Evolutionary conservation across 2,329 filamentous ascomycete species (phyloP), one percentile per base, ranked within the genome.

Genomic region (Colletotrichum cordylinicola): DNA sequence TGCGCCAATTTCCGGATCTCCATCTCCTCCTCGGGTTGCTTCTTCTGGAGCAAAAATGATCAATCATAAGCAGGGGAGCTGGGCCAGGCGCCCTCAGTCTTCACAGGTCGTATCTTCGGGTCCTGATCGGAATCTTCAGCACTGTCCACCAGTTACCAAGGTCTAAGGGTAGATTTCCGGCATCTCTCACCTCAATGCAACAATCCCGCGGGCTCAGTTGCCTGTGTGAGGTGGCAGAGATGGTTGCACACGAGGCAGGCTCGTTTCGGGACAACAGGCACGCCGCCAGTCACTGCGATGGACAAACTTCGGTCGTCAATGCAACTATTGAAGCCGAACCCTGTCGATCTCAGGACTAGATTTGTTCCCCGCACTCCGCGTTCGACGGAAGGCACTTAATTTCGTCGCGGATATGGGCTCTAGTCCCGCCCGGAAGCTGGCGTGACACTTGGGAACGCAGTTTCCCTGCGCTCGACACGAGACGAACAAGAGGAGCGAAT

Each of bases 1-100:
- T 35, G 64, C 29, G 43, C 74, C 70, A 75, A 73, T 75, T 58
- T 74, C 74, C 74, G 70, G 31, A 74, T 37, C 43, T 60, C 48
- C 56, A 68, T 69, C 52, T 29, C 48, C 21, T 68, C 70, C 62
- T 62, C 33, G 70, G 56, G n/a, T 62, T 70, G 39, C 72, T 65
- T 18, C 21, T 72, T 75, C 37, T 18, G 39, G 68, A 39, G 29
- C 35, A 21, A 15, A 21, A 27, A 48, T 31, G 12, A 37, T 67
- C n/a, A 43, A 21, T 43, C 21, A 27, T 13, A 48, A 27, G 43
- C 31, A 13, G 31, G 37, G 12, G n/a, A 69, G 10, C 48, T 15
- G 13, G 27, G 15, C 35, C 13, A 64, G 35, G 24, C 61, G 35
- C 21, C 13, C 13, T 21, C 61, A 39, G 35, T 27, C n/a, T 62